phyloP scores from a whole-genome alignment of 2,329 filamentous ascomycete species.

The Pyrenophora graminea region DNA sequence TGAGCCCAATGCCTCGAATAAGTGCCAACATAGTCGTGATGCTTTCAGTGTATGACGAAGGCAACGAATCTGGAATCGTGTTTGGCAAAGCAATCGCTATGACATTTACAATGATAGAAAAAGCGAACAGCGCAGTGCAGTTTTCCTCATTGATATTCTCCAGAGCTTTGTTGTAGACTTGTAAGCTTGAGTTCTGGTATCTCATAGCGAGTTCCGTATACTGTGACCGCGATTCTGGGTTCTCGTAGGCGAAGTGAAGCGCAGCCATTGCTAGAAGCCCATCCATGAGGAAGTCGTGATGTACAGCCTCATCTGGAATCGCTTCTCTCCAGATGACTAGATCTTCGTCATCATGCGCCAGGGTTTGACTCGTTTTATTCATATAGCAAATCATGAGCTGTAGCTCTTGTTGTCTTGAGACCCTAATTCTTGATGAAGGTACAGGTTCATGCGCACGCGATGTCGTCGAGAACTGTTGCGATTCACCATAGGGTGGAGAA shows the following conservation, averaged over 20 bases:
- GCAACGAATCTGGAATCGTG: background rate
- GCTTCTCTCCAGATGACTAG: slow-evolving; percentile 5
- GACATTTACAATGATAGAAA: slow-evolving; percentile 1
- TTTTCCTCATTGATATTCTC: slow-evolving; percentile 7
- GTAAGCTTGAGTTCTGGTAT: slow-evolving; percentile 3
- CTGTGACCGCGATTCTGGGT: slow-evolving; percentile 3
- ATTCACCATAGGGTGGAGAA: background rate
- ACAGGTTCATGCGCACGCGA: background rate
- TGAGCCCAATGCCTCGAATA: background rate
- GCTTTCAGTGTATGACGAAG: background rate
- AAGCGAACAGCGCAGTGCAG: slow-evolving; percentile 9
- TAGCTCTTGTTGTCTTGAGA: slow-evolving; percentile 2
- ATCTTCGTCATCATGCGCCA: slow-evolving; percentile 1
- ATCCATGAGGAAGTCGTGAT: slow-evolving; percentile 13
- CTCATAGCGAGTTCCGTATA: slow-evolving; percentile 11
- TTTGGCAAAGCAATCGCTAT: slow-evolving; percentile 12
- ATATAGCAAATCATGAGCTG: slow-evolving; percentile 1
- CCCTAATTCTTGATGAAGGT: background rate
- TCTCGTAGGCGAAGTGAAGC: slow-evolving; percentile 12
- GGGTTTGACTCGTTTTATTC: slow-evolving; percentile 1
- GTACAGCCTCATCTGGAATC: slow-evolving; percentile 11
- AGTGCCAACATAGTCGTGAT: background rate
- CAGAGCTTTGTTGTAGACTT: slow-evolving; percentile 6
- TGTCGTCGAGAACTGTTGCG: background rate
- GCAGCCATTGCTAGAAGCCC: slow-evolving; percentile 13